Evolutionary conservation across 441 rosid genomes (phyloP).

Genomic region (Dalechampia spathulata): DNA sequence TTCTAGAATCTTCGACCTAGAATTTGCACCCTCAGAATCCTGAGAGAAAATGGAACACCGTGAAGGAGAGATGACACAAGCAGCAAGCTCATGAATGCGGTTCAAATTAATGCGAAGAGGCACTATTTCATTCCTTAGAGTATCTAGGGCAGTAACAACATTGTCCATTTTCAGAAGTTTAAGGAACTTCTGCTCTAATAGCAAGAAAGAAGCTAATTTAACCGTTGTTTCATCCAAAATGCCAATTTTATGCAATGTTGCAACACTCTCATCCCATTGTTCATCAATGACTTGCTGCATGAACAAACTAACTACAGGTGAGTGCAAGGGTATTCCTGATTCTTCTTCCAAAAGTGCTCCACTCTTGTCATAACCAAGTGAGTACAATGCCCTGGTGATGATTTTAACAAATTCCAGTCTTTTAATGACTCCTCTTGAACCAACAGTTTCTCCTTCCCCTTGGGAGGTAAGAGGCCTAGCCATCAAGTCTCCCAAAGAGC

Average conservation of each 20-base stretch:
- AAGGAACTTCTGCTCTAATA: conserved; percentile 61
- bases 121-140: conserved; percentile 57
- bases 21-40: conserved; percentile 23
- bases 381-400: conserved; percentile 51
- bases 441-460: conserved; percentile 50
- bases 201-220: conserved; percentile 51
- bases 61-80: conserved; percentile 33
- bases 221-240: conserved; percentile 35
- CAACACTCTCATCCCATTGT: conserved; percentile 46
- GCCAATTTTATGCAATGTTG: conserved; percentile 35
- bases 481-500: conserved; percentile 47
- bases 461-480: conserved; percentile 49
- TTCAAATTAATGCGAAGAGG: conserved; percentile 38
- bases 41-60: conserved; percentile 14
- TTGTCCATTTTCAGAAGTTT: conserved; percentile 39
- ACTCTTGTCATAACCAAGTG: conserved; percentile 55
- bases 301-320: conserved; percentile 34
- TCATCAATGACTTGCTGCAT: conserved; percentile 50
- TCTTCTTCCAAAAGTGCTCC: conserved; percentile 61
- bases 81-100: conserved; percentile 50
- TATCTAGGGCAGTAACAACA: conserved; percentile 47
- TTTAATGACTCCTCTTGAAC: conserved; percentile 52
- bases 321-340: conserved; percentile 54
- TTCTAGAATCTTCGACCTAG: conserved; percentile 38
- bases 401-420: conserved; percentile 56